Conservation (phyloP, 768 basidiomycete genomes). For the Kwoniella sp. region DNA sequence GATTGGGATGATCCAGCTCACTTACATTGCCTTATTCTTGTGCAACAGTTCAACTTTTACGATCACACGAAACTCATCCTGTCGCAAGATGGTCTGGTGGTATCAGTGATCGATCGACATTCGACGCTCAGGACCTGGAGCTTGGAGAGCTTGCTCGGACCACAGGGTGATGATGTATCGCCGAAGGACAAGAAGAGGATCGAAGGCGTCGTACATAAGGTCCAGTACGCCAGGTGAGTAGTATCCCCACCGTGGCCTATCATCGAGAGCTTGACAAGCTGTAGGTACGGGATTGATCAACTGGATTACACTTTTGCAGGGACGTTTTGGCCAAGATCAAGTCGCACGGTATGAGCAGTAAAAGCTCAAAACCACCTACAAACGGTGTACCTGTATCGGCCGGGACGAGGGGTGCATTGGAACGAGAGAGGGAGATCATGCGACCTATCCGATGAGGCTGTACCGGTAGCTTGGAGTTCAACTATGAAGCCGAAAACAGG, state of each 20-base stretch:
- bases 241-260: no score
- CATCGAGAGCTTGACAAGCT: background rate
- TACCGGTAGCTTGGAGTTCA: no score
- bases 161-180: conserved; percentile 25
- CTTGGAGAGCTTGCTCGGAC: conserved; percentile 68
- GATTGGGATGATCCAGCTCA: background rate
- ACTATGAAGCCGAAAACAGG: no score
- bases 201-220: conserved; percentile 44
- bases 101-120: conserved; percentile 90
- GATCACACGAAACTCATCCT: conserved; percentile 95
- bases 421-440: conserved; percentile 24
- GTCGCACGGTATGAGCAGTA: conserved; percentile 12
- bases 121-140: conserved; percentile 74
- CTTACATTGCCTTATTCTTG: conserved; percentile 58
- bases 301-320: conserved; percentile 1
- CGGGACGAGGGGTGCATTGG: conserved; percentile 4
- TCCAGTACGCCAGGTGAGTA: conserved; percentile 44
- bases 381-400: conserved; percentile 17
- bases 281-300: background rate
- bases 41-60: conserved; percentile 99
- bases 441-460: conserved; percentile 26
- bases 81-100: conserved; percentile 71
- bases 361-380: conserved; percentile 1
- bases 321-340: conserved; percentile 35
- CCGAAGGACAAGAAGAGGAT: conserved; percentile 38